Conservation (phyloP, 2,329 filamentous ascomycete genomes). For the Diaporthe destruens region DNA sequence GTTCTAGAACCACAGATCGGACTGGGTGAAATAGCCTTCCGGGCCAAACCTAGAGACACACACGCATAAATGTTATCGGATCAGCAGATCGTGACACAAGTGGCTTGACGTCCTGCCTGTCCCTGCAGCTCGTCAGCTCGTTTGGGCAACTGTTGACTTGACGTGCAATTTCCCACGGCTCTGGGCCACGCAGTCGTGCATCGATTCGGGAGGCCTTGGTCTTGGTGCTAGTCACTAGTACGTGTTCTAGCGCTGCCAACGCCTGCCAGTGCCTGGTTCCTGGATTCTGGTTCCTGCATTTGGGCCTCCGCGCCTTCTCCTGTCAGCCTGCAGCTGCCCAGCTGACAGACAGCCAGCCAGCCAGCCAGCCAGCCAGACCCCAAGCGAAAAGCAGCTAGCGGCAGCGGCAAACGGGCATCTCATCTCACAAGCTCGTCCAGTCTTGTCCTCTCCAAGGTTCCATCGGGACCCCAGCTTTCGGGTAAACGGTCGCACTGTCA, state of each 20-base stretch:
- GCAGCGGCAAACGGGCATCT: background rate
- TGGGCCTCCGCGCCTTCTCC: constrained; percentile 8
- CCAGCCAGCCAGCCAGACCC: background rate
- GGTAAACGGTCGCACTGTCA: constrained; percentile 22
- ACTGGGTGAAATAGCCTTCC: constrained; percentile 17
- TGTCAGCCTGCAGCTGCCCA: constrained; percentile 27
- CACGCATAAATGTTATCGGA: background rate
- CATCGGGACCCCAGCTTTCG: constrained; percentile 27
- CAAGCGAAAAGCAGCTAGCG: background rate
- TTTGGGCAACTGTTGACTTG: background rate
- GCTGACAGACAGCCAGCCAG: background rate
- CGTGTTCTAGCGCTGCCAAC: background rate
- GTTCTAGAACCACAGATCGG: constrained; percentile 30
- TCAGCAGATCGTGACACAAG: constrained; percentile 23
- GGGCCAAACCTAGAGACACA: background rate
- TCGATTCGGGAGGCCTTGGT: background rate
- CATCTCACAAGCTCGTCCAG: constrained; percentile 19
- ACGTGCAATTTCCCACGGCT: constrained; percentile 24
- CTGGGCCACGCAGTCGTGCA: constrained; percentile 11
- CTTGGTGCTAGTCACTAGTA: constrained; percentile 7
- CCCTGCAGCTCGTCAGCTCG: constrained; percentile 2
- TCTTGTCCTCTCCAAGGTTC: background rate
- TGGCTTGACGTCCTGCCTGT: constrained; percentile 21
- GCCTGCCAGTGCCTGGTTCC: constrained; percentile 31
- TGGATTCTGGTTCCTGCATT: constrained; percentile 29